A percentile compares a stretch with the other conserved stretches of the same genome.
Conservation (phyloP, 2,329 filamentous ascomycete genomes). For the Byssothecium circinans region DNA sequence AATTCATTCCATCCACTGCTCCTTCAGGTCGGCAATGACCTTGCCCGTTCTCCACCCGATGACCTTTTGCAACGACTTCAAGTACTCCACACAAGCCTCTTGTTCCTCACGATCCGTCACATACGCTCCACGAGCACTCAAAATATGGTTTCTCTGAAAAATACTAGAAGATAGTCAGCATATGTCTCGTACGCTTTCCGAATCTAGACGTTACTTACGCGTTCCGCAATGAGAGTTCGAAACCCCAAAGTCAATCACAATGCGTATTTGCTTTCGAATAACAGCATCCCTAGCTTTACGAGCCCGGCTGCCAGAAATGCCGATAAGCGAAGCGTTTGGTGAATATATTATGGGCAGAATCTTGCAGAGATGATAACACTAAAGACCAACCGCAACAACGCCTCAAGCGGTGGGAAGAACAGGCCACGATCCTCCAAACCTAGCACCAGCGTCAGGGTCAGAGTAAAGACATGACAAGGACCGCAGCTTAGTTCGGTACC, state of each 20-base stretch:
- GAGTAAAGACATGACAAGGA: conserved; percentile 26
- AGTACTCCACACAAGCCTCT: conserved; percentile 31
- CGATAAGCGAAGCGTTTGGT: conserved; percentile 29
- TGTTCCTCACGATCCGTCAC: conserved; percentile 29
- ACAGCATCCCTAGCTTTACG: conserved; percentile 29
- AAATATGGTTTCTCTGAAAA: conserved; percentile 35
- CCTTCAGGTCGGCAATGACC: conserved; percentile 24
- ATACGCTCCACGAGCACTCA: conserved; percentile 34
- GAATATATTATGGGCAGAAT: conserved; percentile 35
- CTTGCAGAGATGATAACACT: conserved; percentile 37
- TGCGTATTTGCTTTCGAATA: conserved; percentile 31
- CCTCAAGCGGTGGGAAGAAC: conserved; percentile 25
- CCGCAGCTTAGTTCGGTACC: conserved; percentile 37
- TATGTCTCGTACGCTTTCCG: too few species aligned
- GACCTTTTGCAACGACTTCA: conserved; percentile 21
- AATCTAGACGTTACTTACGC: conserved; percentile 5
- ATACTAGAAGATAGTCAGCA: conserved; percentile 7
- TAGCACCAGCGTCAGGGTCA: conserved; percentile 26
- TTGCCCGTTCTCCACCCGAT: conserved; percentile 35
- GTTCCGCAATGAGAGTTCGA: conserved; percentile 33
- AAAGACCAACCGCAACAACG: conserved; percentile 30
- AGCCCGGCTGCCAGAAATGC: conserved; percentile 28
- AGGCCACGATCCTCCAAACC: conserved; percentile 27
- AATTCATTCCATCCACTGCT: conserved; percentile 22
- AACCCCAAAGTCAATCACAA: conserved; percentile 32